Base-by-base conservation (phyloP, 2,329 filamentous ascomycete species). In the Ilyonectria mors-panacis region DNA sequence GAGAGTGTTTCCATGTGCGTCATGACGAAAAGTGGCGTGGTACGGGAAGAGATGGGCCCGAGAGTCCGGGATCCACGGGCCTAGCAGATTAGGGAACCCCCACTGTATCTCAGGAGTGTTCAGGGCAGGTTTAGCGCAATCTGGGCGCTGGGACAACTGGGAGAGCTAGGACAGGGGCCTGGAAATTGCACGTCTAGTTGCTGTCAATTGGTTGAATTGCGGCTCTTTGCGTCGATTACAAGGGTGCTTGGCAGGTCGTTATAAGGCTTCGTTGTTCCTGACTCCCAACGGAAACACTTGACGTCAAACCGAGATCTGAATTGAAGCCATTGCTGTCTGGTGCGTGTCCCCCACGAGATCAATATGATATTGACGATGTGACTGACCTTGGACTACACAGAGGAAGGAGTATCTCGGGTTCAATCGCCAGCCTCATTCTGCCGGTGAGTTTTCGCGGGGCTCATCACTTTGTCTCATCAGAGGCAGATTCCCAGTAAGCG, bases 41-140 rank as follows among this genome's bases (percentile, higher is more conserved):
- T 30, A 33, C 42, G 45, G 37, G 45, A 26, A 55, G 33, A 13
- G 19, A 39, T 19, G 19, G 33, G 28, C 23, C 54, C 57, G 45
- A 50, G 47, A 33, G 17, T 9, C 26, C 26, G 17, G 37, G 12
- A 39, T 39, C 15, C 39, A 2, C 17, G 15, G 17, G 15, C 15
- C 37, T 15, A 6, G 15, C 17, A 58, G 56, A 48, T 60, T 48
- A 59, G 55, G 39, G 37, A 39, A 44, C 26, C 39, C 50, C 63
- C 63, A 39, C 63, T 57, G 26, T n/a, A 61, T 57, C 50, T 50
- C 28, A 33, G 26, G 44, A 53, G 33, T 33, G 50, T 65, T 21
- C 50, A 51, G 48, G 48, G 48, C 50, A 23, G n/a, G 50, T 35
- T 53, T 66, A 62, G 63, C 58, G 63, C 37, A 53, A 66, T 54